Evolutionary conservation across 257 asterid species (phyloP).

Genomic region (Hygrophila difformis): DNA sequence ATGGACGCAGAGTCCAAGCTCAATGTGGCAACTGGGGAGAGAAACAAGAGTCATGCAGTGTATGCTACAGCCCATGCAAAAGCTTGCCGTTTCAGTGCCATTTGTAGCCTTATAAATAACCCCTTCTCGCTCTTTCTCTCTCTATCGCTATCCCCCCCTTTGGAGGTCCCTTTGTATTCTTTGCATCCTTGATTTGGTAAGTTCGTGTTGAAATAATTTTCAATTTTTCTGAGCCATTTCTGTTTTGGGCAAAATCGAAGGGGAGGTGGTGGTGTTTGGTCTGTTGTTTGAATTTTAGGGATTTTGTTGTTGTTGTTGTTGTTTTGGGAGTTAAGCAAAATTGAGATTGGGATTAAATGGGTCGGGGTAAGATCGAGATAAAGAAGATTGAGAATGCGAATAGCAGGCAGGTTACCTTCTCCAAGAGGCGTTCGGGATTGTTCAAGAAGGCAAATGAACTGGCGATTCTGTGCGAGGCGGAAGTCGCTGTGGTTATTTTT

Average conservation of each 20-base stretch:
- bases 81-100: conserved; percentile 78
- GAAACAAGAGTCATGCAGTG: conserved; percentile 41
- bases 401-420: conserved; percentile 72
- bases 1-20: conserved; percentile 25
- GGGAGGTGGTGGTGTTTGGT: no score
- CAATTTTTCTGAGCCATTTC: background rate
- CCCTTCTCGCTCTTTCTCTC: background rate
- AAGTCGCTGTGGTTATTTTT: conserved; percentile 66
- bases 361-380: conserved; percentile 74
- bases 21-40: conserved; percentile 31
- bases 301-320: no score
- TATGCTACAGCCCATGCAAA: conserved; percentile 40
- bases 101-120: conserved; percentile 41
- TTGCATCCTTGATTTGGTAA: conserved; percentile 27
- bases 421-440: conserved; percentile 63
- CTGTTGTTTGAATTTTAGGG: background rate
- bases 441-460: conserved; percentile 77
- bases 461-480: conserved; percentile 68
- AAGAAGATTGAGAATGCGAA: conserved; percentile 71
- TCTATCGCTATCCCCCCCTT: background rate
- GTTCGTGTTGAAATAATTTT: background rate
- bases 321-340: no score
- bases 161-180: background rate
- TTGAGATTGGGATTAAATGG: no score
- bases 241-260: background rate